A percentile compares a stretch with the other conserved stretches of the same genome.
These are phyloP conservation scores for Viola odorata DNA, from an alignment of 345 rosid genomes.

Conservation along the genomic window DNA sequence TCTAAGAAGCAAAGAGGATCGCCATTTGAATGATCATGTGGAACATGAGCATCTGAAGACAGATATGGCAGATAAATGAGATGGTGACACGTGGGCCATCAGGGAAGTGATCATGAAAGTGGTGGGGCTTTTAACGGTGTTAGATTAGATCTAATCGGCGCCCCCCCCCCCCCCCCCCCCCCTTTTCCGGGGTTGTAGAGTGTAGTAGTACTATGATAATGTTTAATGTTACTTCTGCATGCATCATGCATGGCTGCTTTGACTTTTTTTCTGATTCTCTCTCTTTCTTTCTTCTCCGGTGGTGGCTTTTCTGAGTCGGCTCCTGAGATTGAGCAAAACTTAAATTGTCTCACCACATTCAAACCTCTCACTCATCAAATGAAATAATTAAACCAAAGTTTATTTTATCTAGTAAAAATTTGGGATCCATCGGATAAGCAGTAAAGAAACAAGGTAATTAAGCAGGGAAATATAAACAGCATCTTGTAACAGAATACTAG, in stretches of 20 bases:
- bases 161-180: background rate
- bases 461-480: no score
- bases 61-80: slow-evolving; percentile 37
- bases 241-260: slow-evolving; percentile 40
- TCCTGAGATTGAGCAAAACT: slow-evolving; percentile 21
- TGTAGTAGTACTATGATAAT: slow-evolving; percentile 1
- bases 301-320: slow-evolving; percentile 25
- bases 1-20: no score
- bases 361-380: no score
- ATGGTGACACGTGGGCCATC: slow-evolving; percentile 47
- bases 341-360: background rate
- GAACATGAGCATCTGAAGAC: slow-evolving; percentile 41
- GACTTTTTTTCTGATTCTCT: slow-evolving; percentile 32
- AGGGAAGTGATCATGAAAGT: slow-evolving; percentile 5
- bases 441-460: no score
- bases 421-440: no score
- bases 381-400: no score
- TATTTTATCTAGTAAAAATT: no score
- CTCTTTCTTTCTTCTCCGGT: no score
- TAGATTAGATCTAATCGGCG: slow-evolving; percentile 15
- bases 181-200: no score
- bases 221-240: slow-evolving; percentile 9
- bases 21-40: slow-evolving; percentile 23
- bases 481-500: no score
- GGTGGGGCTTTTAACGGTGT: slow-evolving; percentile 24